Percentiles rank a stretch among this genome's conserved stretches.
Evolutionary conservation across 1,284 basidiomycete genomes (phyloP).

Genomic region (Moniliophthora roreri): DNA sequence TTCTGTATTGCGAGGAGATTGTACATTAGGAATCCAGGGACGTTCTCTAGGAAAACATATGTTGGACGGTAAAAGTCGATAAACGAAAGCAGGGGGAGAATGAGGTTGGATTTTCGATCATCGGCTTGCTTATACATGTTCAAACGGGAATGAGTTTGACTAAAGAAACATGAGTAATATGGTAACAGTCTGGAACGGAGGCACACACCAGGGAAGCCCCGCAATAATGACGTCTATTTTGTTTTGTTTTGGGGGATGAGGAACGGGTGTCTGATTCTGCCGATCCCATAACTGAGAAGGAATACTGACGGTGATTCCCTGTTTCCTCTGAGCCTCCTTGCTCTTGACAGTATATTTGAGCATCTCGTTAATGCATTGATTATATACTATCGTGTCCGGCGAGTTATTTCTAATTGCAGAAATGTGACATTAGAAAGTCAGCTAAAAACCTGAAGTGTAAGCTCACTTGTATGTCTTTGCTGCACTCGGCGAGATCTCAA

Average conservation of each 20-base stretch:
- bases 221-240: constrained; percentile 61
- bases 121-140: constrained; percentile 56
- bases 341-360: constrained; percentile 53
- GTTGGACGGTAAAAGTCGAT: constrained; percentile 61
- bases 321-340: constrained; percentile 20
- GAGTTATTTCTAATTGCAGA: constrained; percentile 44
- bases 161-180: constrained; percentile 19
- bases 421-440: constrained; percentile 1
- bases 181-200: constrained; percentile 3
- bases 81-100: constrained; percentile 60
- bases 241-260: constrained; percentile 45
- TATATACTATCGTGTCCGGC: constrained; percentile 42
- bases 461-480: constrained; percentile 59
- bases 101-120: constrained; percentile 55
- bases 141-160: constrained; percentile 54
- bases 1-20: constrained; percentile 52
- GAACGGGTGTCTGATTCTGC: constrained; percentile 34
- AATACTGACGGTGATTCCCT: constrained; percentile 34
- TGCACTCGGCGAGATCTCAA: constrained; percentile 73
- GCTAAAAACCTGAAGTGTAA: neutral
- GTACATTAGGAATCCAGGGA: constrained; percentile 63
- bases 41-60: constrained; percentile 73
- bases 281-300: constrained; percentile 30
- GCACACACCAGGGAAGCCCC: constrained; percentile 71
- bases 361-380: constrained; percentile 63